Base-by-base conservation (phyloP, 805 yeast species). In the Sugiyamaella smithiae region DNA sequence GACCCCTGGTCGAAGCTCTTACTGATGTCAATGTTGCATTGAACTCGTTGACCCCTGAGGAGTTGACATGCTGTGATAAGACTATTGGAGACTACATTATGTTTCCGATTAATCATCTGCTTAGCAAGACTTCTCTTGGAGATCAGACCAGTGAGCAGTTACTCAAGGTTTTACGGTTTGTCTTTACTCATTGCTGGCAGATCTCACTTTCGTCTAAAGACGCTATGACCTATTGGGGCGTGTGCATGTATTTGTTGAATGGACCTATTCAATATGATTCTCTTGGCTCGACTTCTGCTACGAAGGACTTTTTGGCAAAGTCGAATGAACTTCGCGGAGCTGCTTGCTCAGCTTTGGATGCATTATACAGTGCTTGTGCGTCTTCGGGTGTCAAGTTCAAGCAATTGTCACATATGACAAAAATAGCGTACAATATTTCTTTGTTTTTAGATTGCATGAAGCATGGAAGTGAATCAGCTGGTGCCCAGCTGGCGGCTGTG, bases 21-120 rank as follows among this genome's bases (percentile, higher is more conserved):
- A 51, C 48, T 19, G 49, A 38, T 7, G 46, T 60, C 20, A 37
- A 48, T 7, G 38, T 33, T n/a, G 43, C n/a, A 2, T 49, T 50
- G 28, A 45, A 31, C 28, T 40, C 37, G 5, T 19, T 44, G 28
- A 12, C 24, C 3, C 14, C n/a, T 11, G 23, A 35, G 12, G 22
- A 35, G 3, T 42, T 45, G 19, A 17, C 12, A 7, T 43, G 28
- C n/a, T 48, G 44, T 38, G 57, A 54, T 43, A 45, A 56, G 9
- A 46, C 48, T 9, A 58, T 82, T 16, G 84, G 84, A 0, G 85
- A 82, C 52, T 81, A 82, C 50, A 70, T 82, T 1, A 81, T 81
- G 62, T 73, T 80, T 9, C 88, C 89, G 0, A 57, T 84, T 2
- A 73, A 80, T 1, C 74, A 75, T 46, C 59, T 84, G 6, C 62